Conservation (phyloP, 805 yeast genomes). For the Monosporozyma unispora region DNA sequence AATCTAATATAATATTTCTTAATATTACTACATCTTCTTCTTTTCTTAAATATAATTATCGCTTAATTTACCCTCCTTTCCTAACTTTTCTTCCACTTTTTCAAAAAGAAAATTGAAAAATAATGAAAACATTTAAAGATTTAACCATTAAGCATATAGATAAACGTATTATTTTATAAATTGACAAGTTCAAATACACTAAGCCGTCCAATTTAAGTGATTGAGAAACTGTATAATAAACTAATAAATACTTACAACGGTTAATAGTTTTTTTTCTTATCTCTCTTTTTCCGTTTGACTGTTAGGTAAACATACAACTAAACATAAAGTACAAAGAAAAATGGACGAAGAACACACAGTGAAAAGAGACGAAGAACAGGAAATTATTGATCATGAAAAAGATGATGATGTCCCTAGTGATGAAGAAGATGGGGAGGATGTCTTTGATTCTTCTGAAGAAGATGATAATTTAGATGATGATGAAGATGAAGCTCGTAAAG, state of each 20-base stretch:
- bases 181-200: too few relatives aligned
- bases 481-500: constrained; percentile 76
- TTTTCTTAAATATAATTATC: too few relatives aligned
- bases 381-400: constrained; percentile 24
- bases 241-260: background rate
- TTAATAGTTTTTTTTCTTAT: background rate
- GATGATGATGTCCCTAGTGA: constrained; percentile 32
- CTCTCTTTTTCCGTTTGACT: background rate
- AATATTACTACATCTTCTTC: too few relatives aligned
- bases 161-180: too few relatives aligned
- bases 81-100: background rate
- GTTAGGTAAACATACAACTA: background rate
- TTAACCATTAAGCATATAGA: too few relatives aligned
- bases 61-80: background rate
- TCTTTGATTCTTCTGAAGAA: constrained; percentile 74
- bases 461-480: constrained; percentile 83
- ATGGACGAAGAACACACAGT: constrained; percentile 4
- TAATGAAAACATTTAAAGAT: background rate
- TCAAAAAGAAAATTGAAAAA: background rate
- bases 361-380: constrained; percentile 22
- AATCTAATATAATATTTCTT: too few relatives aligned
- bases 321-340: background rate
- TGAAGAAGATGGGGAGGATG: constrained; percentile 40
- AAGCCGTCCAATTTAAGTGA: background rate
- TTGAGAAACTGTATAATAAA: background rate